A percentile compares a stretch with the other conserved stretches of the same genome.
These are phyloP conservation scores for Amaranthus palmeri DNA, from an alignment of 148 eudicot species.

Conservation along the genomic window DNA sequence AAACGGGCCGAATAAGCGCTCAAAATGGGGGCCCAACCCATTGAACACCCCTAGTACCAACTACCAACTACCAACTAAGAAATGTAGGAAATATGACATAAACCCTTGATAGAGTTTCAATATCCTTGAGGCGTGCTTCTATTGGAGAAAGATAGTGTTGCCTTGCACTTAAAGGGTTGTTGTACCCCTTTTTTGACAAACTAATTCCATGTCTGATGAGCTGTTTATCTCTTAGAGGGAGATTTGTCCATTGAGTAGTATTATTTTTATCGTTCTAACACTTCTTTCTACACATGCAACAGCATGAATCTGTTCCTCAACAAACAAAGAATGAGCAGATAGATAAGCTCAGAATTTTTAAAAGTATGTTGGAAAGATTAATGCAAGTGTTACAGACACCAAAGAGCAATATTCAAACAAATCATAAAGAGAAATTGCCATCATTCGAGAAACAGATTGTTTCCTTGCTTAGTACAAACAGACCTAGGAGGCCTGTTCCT, in stretches of 20 bases:
- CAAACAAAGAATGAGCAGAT: slow-evolving; percentile 55
- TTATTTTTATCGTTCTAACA: slow-evolving; percentile 13
- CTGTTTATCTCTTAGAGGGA: not conserved
- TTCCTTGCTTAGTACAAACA: slow-evolving; percentile 46
- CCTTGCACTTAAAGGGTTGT: not conserved
- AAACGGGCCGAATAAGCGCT: no score
- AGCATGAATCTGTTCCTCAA: slow-evolving; percentile 76
- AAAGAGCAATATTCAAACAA: slow-evolving; percentile 41
- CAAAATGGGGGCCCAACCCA: no score
- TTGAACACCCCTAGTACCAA: no score
- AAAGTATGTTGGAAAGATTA: slow-evolving; percentile 65
- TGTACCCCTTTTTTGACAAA: not conserved
- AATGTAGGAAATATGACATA: not conserved
- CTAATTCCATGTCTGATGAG: not conserved
- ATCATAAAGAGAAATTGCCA: slow-evolving; percentile 54
- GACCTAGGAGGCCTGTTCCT: slow-evolving; percentile 53
- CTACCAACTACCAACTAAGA: no score
- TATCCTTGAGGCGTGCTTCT: not conserved
- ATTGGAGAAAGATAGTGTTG: not conserved
- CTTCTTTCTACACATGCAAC: slow-evolving; percentile 25
- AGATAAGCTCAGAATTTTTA: slow-evolving; percentile 64
- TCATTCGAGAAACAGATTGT: slow-evolving; percentile 75
- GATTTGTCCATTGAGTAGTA: not conserved
- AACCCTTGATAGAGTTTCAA: not conserved
- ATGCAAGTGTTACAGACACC: slow-evolving; percentile 47